These are phyloP conservation scores for Blastobotrys malaysiensis DNA, from an alignment of 1,139 yeast genomes.

Conservation along the genomic window DNA sequence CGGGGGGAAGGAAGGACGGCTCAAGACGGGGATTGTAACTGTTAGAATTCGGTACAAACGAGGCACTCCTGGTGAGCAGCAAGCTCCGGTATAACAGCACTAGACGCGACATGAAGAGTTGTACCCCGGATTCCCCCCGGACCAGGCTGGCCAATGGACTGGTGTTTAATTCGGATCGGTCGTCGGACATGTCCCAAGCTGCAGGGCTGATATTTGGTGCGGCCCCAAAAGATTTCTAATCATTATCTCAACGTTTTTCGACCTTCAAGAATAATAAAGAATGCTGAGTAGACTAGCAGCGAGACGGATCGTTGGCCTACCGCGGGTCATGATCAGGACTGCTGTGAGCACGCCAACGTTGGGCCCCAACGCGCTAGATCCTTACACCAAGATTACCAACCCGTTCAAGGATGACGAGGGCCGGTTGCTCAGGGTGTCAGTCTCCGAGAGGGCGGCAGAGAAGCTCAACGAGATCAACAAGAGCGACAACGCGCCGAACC, in stretches of 20 bases:
- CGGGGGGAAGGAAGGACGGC: no score
- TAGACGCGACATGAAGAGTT: no score
- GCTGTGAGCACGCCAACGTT: constrained; percentile 17
- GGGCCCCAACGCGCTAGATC: constrained; percentile 17
- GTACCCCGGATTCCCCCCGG: no score
- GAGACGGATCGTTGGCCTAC: not conserved
- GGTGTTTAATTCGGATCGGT: not conserved
- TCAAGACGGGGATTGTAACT: no score
- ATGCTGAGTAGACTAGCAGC: not conserved
- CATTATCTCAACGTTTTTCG: not conserved
- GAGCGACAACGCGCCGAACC: constrained; percentile 52
- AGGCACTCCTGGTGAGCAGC: no score
- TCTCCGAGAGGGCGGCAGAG: constrained; percentile 44
- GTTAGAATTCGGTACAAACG: no score
- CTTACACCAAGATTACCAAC: constrained; percentile 26
- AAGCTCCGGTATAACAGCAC: no score
- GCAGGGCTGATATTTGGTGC: not conserved
- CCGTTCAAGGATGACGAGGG: constrained; percentile 32
- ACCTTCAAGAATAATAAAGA: not conserved
- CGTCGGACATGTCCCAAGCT: not conserved
- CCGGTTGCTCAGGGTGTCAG: constrained; percentile 32
- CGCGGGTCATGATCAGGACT: not conserved
- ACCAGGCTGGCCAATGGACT: not conserved
- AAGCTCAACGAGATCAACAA: constrained; percentile 54
- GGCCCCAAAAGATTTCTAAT: not conserved